Evolutionary conservation across 257 asterid species (phyloP), one percentile per base, ranked within the genome.

Genomic region (Paraleonurus japonicus): DNA sequence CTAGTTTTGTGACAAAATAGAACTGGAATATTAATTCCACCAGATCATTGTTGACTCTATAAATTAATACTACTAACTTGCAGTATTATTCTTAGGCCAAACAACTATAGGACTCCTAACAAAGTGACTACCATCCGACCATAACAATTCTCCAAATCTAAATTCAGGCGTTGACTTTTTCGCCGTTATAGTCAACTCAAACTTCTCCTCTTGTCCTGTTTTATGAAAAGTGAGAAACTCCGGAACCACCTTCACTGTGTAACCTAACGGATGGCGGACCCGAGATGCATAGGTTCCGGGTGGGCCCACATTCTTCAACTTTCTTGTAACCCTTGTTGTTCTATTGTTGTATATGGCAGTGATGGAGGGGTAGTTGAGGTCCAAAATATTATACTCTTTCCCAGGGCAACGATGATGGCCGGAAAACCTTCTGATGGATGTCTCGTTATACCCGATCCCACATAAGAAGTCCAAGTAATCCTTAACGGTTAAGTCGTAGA

Each of bases 401-500:
- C 58, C 5, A 0, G 86, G 87, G 69, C 97, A 90, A 0, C 48
- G n/a, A 68, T 82, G 20, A 15, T 23, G 3, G 0, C 43, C 22
- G 0, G 86, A 10, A 47, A 86, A 75, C 1, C 0, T 4, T 0
- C 58, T 4, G 35, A 86, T 22, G 6, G 1, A 0, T 0, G 79
- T 61, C 22, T 78, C 35, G 76, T 80, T 79, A 63, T 88, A 90
- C n/a, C 96, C 90, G 15, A 80, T 15, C 17, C 86, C 76, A 41
- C 97, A 90, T 0, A 90, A 88, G 75, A 86, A 85, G 73, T 88
- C 80, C 16, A 82, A 28, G 64, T 90, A 85, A 55, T 90, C 96
- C 0, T 69, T 24, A 0, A 51, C 27, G 0, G 53, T 54, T 73
- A 90, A 47, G 75, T 88, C 94, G 73, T 88, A 90, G 30, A 90